Conservation (phyloP, 2,329 filamentous ascomycete genomes). For the Achaetomium macrosporum region DNA sequence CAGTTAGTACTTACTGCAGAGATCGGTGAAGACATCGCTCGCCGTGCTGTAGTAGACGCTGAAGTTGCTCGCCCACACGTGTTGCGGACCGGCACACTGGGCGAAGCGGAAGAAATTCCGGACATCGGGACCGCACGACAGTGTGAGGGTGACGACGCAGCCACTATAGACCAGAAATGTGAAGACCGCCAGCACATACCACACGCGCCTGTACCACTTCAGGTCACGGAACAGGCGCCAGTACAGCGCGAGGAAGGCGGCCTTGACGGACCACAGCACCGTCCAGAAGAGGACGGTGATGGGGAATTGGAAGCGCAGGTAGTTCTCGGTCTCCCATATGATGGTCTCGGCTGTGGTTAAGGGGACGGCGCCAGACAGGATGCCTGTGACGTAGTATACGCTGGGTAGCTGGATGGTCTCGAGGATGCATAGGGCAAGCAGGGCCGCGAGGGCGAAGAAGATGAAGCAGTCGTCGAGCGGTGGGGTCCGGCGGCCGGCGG, state of each 20-base stretch:
- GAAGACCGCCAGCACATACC: slow-evolving; percentile 26
- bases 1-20: slow-evolving; percentile 18
- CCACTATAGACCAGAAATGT: slow-evolving; percentile 26
- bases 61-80: slow-evolving; percentile 24
- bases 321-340: slow-evolving; percentile 21
- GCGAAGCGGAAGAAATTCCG: slow-evolving; percentile 27
- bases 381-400: slow-evolving; percentile 25
- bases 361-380: slow-evolving; percentile 17
- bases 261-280: slow-evolving; percentile 29
- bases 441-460: slow-evolving; percentile 25
- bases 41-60: slow-evolving; percentile 27
- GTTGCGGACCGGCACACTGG: slow-evolving; percentile 18
- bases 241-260: slow-evolving; percentile 27
- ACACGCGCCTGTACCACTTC: slow-evolving; percentile 24
- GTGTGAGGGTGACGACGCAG: slow-evolving; percentile 24
- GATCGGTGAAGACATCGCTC: slow-evolving; percentile 28
- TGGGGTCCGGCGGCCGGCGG: slow-evolving; percentile 18
- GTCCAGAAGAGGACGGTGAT: slow-evolving; percentile 29
- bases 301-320: slow-evolving; percentile 27
- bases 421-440: slow-evolving; percentile 26
- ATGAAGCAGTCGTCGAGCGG: slow-evolving; percentile 31
- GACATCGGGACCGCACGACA: slow-evolving; percentile 26
- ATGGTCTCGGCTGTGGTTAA: slow-evolving; percentile 15
- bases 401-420: slow-evolving; percentile 27
- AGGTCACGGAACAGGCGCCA: slow-evolving; percentile 27